These are phyloP conservation scores for Kodamaea hsintzibuensis DNA, from an alignment of 805 yeast species.

Conservation along the genomic window DNA sequence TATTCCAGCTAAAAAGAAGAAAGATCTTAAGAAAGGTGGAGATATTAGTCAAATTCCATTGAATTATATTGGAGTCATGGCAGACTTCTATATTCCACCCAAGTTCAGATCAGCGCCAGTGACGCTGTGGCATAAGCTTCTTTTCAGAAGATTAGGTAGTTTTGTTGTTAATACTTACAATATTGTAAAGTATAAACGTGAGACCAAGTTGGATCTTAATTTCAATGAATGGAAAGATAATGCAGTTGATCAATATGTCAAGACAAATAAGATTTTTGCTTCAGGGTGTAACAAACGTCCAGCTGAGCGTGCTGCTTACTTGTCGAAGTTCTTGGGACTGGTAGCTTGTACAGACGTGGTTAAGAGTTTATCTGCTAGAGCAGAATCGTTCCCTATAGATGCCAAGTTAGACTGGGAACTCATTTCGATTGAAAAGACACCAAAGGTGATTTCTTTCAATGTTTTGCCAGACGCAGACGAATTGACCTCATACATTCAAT, in stretches of 20 bases:
- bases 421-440: conserved; percentile 64
- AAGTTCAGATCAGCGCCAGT: conserved; percentile 22
- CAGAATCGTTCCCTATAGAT: conserved; percentile 51
- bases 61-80: conserved; percentile 40
- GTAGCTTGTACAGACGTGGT: conserved; percentile 36
- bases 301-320: conserved; percentile 40
- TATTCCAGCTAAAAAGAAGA: conserved; percentile 16
- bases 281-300: conserved; percentile 36
- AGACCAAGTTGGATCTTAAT: conserved; percentile 43
- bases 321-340: conserved; percentile 40
- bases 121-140: conserved; percentile 42
- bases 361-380: conserved; percentile 32
- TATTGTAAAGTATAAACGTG: conserved; percentile 47
- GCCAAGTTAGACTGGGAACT: conserved; percentile 75
- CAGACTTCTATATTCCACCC: conserved; percentile 47
- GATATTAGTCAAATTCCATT: conserved; percentile 42
- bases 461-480: conserved; percentile 54
- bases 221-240: conserved; percentile 85
- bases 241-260: conserved; percentile 75
- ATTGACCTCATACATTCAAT: conserved; percentile 38
- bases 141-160: conserved; percentile 63
- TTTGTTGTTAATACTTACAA: conserved; percentile 67
- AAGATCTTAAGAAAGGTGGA: conserved; percentile 16
- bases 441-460: conserved; percentile 71
- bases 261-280: conserved; percentile 83